phyloP scores from a whole-genome alignment of 139 green algal genomes.

The Chlorella sp. region DNA sequence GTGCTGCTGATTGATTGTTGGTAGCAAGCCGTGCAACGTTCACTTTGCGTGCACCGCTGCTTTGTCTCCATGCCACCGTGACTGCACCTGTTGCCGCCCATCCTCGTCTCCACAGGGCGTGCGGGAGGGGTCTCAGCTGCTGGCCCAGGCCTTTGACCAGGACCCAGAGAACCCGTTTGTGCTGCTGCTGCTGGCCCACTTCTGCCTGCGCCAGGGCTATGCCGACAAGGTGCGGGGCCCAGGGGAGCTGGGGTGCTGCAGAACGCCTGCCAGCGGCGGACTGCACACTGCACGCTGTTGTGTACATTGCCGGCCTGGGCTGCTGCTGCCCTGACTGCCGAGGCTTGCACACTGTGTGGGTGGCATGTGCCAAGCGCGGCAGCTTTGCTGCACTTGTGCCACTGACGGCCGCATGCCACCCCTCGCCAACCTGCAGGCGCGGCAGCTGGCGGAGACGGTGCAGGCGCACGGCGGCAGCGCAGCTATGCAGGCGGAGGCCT shows the following conservation, averaged over 20 bases:
- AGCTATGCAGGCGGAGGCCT: conserved; percentile 51
- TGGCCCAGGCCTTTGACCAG: conserved; percentile 75
- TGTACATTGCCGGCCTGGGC: too few relatives aligned
- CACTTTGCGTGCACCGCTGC: not conserved
- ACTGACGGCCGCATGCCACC: too few relatives aligned
- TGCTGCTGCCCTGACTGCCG: too few relatives aligned
- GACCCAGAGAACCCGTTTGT: conserved; percentile 68
- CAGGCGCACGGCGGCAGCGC: conserved; percentile 51
- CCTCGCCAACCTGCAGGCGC: conserved; percentile 32
- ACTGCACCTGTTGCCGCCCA: not conserved
- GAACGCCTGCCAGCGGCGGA: too few relatives aligned
- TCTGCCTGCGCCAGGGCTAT: conserved; percentile 69
- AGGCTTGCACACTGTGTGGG: too few relatives aligned
- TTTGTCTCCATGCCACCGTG: not conserved
- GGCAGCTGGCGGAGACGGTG: conserved; percentile 59
- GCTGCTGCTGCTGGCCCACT: conserved; percentile 74
- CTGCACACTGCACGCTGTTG: too few relatives aligned
- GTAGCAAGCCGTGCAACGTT: not conserved
- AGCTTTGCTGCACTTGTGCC: too few relatives aligned
- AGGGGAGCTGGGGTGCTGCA: not conserved
- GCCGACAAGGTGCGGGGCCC: conserved; percentile 37
- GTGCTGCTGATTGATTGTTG: not conserved
- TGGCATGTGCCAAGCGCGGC: too few relatives aligned
- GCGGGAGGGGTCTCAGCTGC: conserved; percentile 70
- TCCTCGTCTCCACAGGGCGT: conserved; percentile 52